Base-by-base conservation (phyloP, 2,329 filamentous ascomycete species). In the Tolypocladium amazonense region DNA sequence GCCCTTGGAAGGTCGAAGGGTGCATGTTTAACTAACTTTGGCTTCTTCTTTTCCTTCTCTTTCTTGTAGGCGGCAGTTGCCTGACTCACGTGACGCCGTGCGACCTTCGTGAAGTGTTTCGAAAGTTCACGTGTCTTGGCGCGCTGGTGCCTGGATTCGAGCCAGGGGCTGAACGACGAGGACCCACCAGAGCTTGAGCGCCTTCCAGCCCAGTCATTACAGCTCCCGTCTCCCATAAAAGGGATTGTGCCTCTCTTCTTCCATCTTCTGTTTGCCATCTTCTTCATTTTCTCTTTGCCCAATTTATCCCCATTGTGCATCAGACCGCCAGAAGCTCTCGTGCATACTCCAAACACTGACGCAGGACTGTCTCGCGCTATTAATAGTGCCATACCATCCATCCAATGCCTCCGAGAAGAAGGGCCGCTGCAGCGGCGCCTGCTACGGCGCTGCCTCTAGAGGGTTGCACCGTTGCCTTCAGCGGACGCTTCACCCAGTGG, bases 341-440 rank as follows among this genome's bases (percentile, higher is more conserved):
- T 18, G 25, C 47, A 14, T 18, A 50, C 45, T 3, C 8, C 15
- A 53, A 18, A 33, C 27, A 53, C 33, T 8, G 18, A 52, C 25
- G 7, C 27, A 11, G 12, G 6, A 3, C 47, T 6, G 25, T 52
- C 27, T 52, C 47, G 7, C 15, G 47, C 18, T 33, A 30, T 20
- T n/a, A 12, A 18, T 50, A 20, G 23, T 8, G 25, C 25, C 8
- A 14, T 4, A n/a, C n/a, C n/a, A n/a, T 8, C 3, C 4, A 18
- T 50, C 14, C 47, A 52, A 53, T 53, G 50, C 50, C 50, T 53
- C 50, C 50, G 3, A 27, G 50, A 35, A n/a, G 30, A 53, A 33
- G 20, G 18, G 55, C 55, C 12, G 56, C 47, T 11, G 47, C 43
- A 14, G 63, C 59, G 7, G 62, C 62, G 11, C 20, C 56, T 20